phyloP scores from a whole-genome alignment of 2,329 filamentous ascomycete genomes.

The Aspergillus sp. region DNA sequence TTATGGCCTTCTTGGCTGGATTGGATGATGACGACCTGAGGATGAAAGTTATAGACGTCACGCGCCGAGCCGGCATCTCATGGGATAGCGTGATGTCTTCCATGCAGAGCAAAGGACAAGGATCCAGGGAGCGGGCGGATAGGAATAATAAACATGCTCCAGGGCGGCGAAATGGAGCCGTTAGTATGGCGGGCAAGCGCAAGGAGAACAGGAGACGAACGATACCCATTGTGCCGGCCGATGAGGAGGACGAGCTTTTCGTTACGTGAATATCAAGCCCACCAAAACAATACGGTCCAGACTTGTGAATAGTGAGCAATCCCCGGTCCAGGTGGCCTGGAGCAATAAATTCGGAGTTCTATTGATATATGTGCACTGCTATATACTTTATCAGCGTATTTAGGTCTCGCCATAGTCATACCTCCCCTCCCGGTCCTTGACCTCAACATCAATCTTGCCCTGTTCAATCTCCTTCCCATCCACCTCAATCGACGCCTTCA shows the following conservation, averaged over 20 bases:
- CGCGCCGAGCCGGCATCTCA: slow-evolving; percentile 27
- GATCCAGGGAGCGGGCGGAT: neutral
- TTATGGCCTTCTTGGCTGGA: slow-evolving; percentile 34
- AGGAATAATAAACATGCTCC: too few species aligned
- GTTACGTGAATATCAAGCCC: neutral
- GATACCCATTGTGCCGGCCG: slow-evolving; percentile 30
- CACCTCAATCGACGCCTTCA: slow-evolving; percentile 79
- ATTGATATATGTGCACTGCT: slow-evolving; percentile 6
- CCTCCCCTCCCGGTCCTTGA: slow-evolving; percentile 73
- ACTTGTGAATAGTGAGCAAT: neutral
- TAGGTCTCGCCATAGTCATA: slow-evolving; percentile 77
- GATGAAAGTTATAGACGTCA: slow-evolving; percentile 19
- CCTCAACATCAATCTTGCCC: slow-evolving; percentile 77
- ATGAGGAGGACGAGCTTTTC: slow-evolving; percentile 28
- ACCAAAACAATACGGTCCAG: neutral
- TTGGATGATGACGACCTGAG: slow-evolving; percentile 22
- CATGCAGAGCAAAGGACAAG: slow-evolving; percentile 11
- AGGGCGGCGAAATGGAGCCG: neutral
- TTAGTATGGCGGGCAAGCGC: neutral
- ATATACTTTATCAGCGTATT: neutral
- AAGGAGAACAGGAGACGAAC: slow-evolving; percentile 19
- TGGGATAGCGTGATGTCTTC: slow-evolving; percentile 21
- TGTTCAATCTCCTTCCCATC: slow-evolving; percentile 80
- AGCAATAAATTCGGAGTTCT: neutral
- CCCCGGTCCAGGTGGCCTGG: neutral